These are phyloP conservation scores for Didymella sp. DNA, from an alignment of 2,329 filamentous ascomycete species.

Conservation along the genomic window DNA sequence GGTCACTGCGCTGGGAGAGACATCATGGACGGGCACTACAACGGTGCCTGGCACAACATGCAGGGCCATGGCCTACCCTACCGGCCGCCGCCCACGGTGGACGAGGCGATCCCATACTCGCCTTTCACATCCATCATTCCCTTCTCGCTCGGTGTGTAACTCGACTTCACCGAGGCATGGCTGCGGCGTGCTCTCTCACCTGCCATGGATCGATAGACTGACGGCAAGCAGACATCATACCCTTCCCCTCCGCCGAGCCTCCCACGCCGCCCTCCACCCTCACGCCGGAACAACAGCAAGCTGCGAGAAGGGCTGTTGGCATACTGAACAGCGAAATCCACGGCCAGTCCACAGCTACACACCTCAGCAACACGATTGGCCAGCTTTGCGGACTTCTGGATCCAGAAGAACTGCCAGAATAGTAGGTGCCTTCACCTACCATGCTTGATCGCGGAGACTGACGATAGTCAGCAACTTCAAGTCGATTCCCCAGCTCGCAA, in stretches of 20 bases:
- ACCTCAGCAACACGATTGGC: conserved; percentile 73
- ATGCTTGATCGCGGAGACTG: conserved; percentile 12
- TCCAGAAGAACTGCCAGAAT: conserved; percentile 72
- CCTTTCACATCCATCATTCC: conserved; percentile 82
- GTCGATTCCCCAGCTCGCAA: conserved; percentile 38
- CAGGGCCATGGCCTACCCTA: conserved; percentile 45
- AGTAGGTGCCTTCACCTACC: conserved; percentile 56
- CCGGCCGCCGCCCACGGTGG: conserved; percentile 61
- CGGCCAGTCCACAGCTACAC: conserved; percentile 65
- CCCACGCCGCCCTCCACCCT: conserved; percentile 49
- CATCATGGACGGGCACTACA: conserved; percentile 36
- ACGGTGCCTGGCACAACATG: conserved; percentile 42
- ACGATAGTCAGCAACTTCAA: conserved; percentile 42
- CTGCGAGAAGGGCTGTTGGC: conserved; percentile 64
- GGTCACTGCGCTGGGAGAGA: not conserved
- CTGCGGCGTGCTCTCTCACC: conserved; percentile 28
- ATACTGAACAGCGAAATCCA: conserved; percentile 74
- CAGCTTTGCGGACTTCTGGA: conserved; percentile 78
- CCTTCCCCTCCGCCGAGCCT: conserved; percentile 53
- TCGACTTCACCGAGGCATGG: conserved; percentile 26
- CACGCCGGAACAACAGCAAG: conserved; percentile 55
- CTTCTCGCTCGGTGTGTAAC: conserved; percentile 71
- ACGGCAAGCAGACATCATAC: conserved; percentile 53
- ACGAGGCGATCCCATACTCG: conserved; percentile 81
- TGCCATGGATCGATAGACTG: conserved; percentile 18